Base-by-base conservation (phyloP, 1,284 basidiomycete genomes). In the Ustilago trichophora region DNA sequence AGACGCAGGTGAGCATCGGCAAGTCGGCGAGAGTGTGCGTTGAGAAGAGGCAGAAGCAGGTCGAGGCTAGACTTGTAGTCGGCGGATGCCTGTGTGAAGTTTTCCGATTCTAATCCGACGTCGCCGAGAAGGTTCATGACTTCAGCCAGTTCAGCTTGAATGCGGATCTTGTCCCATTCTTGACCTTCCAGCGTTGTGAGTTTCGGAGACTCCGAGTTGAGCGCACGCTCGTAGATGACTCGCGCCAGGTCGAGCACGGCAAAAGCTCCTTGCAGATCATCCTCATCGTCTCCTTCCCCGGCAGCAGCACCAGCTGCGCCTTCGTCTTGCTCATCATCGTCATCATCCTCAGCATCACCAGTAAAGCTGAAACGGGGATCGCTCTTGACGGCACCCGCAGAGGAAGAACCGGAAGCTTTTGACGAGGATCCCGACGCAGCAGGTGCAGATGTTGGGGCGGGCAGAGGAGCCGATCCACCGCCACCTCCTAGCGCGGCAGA, bases 121-220 rank as follows among this genome's bases (percentile, higher is more conserved):
- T 80, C 78, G 29, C 74, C 78, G n/a, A 80, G 66, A 49, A 76
- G 64, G 52, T 79, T 79, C 35, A 75, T 57, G n/a, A 80, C 77
- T 38, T 80, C 77, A 10, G 76, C 77, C 10, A 80, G 60, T 32
- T 78, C 75, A 9, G 58, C 57, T 37, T 71, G 59, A 34, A 80
- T 50, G 26, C 60, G 50, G 5, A 41, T 41, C 24, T 65, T 52
- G 47, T 50, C 31, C 72, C 72, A 68, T 12, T 37, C 47, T 25
- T 75, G 58, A 6, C 66, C 75, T 3, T 78, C 62, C 10, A 78
- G 45, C 9, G 74, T 76, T 6, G 43, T 58, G 15, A 80, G 66
- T 11, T 52, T 48, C 8, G 38, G 40, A 4, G 26, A 10, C 8
- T 51, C 47, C 11, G 50, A 40, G 6, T 43, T 46, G 16, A 80